Evolutionary conservation across 495 filamentous ascomycete genomes (phyloP), one percentile per base, ranked within the genome.

Genomic region (Hyaloscypha finlandica): DNA sequence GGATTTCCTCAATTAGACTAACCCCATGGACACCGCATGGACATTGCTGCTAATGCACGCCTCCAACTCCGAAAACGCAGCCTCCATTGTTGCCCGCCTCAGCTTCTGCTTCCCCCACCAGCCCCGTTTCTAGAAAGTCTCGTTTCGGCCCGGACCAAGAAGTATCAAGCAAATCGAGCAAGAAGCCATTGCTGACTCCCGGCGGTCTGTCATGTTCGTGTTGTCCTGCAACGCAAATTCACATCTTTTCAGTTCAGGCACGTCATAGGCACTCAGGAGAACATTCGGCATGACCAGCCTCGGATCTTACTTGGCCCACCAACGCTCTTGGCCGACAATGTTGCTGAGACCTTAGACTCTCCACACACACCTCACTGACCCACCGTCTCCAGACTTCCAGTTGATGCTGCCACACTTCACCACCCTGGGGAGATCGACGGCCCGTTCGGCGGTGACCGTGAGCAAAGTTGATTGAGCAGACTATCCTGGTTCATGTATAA

Each of bases 201-300:
- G 42, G 11, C 42, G 42, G 42, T 4, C 42, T 19, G 42, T 48
- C 42, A 48, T 48, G 37, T 57, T 55, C 48, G 33, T 55, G 48
- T 63, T 62, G 32, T 29, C 5, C 33, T 64, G 60, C 60, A 63
- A 29, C 30, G 52, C 53, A 68, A 66, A 66, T 66, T 57, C 57
- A 61, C 57, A 39, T 57, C 29, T 39, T 37, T 48, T 62, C 35
- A 52, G 60, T 45, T 35, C 53, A 68, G 59, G 60, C 60, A 68
- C 53, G 42, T 63, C 30, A 56, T 67, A 61, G 62, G 65, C 65
- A 58, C 14, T 31, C 45, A 48, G 19, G 37, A 25, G 51, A 63
- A 33, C 56, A 60, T 59, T 29, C 6, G 61, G 61, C 9, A 59
- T 68, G 55, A 59, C 39, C 45, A 37, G 12, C 62, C 56, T 70